A percentile compares a stretch with the other conserved stretches of the same genome.
phyloP scores from a whole-genome alignment of 148 eudicot species.

The Rhododendron simsii region DNA sequence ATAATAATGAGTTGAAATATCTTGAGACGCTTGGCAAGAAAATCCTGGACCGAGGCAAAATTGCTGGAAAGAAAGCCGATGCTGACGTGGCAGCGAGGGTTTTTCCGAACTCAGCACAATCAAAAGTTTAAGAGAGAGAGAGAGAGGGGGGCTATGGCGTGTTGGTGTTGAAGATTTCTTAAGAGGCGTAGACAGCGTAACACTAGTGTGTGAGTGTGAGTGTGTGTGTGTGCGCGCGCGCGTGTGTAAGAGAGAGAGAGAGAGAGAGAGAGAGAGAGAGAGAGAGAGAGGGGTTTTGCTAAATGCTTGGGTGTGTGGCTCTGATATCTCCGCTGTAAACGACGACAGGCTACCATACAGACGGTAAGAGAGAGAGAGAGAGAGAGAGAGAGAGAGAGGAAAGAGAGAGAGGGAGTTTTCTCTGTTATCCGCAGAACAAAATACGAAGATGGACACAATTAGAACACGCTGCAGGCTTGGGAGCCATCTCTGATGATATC shows the following conservation, averaged over 20 bases:
- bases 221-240: neutral
- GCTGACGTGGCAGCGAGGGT: slow-evolving; percentile 4
- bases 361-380: no score
- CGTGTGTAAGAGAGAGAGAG: neutral
- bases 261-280: neutral
- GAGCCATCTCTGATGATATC: no score
- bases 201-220: neutral
- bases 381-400: no score
- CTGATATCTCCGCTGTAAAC: neutral
- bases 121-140: neutral
- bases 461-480: neutral
- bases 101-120: neutral
- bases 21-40: neutral
- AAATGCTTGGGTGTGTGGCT: neutral
- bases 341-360: neutral
- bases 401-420: neutral
- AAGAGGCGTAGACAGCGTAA: neutral
- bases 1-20: neutral
- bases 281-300: neutral
- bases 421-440: neutral
- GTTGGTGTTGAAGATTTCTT: neutral
- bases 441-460: neutral
- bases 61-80: neutral
- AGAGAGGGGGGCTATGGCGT: neutral
- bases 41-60: neutral